Percentiles rank a stretch among this genome's conserved stretches.
Evolutionary conservation across 2,329 filamentous ascomycete species (phyloP).

Genomic region (Trichoderma lentiforme): DNA sequence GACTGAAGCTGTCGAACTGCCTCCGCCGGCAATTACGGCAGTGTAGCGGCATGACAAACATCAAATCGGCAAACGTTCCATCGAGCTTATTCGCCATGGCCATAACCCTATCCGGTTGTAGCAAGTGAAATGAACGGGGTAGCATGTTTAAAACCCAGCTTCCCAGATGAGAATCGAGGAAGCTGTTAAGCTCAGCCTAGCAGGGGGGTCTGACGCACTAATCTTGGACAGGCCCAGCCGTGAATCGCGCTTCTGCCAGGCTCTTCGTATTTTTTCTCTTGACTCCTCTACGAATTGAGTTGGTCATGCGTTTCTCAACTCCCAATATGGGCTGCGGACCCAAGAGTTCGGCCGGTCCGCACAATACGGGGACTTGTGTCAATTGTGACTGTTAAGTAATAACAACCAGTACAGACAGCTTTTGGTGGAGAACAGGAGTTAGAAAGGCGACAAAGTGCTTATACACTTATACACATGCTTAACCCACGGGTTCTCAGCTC

Average conservation of each 20-base stretch:
- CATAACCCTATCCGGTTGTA: neutral
- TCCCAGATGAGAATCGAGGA: slow-evolving; percentile 15
- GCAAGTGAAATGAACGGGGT: slow-evolving; percentile 15
- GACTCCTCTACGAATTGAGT: neutral
- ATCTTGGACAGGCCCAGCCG: neutral
- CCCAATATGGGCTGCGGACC: neutral
- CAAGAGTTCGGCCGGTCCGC: neutral
- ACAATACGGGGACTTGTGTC: neutral
- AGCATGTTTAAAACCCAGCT: neutral
- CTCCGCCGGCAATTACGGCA: slow-evolving; percentile 4
- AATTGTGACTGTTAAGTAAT: neutral
- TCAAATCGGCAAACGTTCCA: neutral
- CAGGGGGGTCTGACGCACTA: slow-evolving; percentile 8
- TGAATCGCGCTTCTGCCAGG: neutral
- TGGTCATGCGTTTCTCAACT: neutral
- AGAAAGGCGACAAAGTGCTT: neutral
- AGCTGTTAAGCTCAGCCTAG: slow-evolving; percentile 7
- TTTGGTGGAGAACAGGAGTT: neutral
- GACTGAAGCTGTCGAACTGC: neutral
- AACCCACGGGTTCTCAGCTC: neutral
- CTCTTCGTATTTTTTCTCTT: neutral
- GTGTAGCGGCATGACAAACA: neutral
- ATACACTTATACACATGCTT: neutral
- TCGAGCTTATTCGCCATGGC: neutral
- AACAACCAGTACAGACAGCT: too few relatives aligned